Conservation (phyloP, 345 rosid genomes). For the Camelina neglecta region DNA sequence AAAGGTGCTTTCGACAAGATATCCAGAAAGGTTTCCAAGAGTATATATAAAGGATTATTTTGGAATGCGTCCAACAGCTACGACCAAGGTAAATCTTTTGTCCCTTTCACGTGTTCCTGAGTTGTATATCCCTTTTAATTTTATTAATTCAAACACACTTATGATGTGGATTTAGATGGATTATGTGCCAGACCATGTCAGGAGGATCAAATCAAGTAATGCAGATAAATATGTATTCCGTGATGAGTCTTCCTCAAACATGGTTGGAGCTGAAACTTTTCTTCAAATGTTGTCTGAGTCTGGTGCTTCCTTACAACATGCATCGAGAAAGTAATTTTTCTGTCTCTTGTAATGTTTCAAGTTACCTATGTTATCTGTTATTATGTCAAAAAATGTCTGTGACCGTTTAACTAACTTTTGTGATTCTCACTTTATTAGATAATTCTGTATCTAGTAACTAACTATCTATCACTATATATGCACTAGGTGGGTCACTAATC, state of each 20-base stretch:
- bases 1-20: constrained; percentile 62
- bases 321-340: constrained; percentile 67
- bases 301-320: constrained; percentile 71
- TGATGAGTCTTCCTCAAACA: constrained; percentile 56
- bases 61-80: constrained; percentile 55
- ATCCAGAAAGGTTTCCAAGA: constrained; percentile 64
- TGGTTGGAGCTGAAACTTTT: constrained; percentile 64
- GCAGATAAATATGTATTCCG: constrained; percentile 65
- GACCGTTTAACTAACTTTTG: background rate
- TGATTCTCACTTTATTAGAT: constrained; percentile 17
- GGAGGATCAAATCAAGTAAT: constrained; percentile 54
- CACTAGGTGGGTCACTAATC: constrained; percentile 86
- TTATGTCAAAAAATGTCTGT: background rate
- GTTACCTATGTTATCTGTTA: constrained; percentile 16
- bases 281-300: constrained; percentile 60
- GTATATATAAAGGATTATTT: constrained; percentile 72
- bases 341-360: constrained; percentile 29
- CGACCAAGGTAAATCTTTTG: constrained; percentile 54
- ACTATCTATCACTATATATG: constrained; percentile 30
- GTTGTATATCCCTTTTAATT: constrained; percentile 19
- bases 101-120: constrained; percentile 13
- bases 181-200: constrained; percentile 47
- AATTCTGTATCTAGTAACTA: background rate
- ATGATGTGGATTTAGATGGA: constrained; percentile 51
- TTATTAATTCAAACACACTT: constrained; percentile 22